These are phyloP conservation scores for Cyberlindnera sargentensis DNA, from an alignment of 805 yeast species.

Conservation along the genomic window DNA sequence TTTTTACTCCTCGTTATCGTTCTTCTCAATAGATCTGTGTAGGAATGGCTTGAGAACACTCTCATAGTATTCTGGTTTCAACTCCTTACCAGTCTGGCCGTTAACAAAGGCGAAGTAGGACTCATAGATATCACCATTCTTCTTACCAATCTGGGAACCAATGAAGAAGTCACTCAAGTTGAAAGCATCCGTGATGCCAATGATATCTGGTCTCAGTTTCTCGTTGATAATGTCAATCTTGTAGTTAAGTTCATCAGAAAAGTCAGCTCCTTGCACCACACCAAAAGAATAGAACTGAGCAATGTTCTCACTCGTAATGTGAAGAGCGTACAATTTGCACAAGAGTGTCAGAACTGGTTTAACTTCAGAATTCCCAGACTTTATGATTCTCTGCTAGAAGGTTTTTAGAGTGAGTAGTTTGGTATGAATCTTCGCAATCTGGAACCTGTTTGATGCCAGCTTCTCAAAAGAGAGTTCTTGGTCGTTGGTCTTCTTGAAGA, in stretches of 20 bases:
- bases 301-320: conserved; percentile 54
- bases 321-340: conserved; percentile 54
- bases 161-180: conserved; percentile 70
- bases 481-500: conserved; percentile 5
- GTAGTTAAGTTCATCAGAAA: conserved; percentile 26
- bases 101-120: conserved; percentile 61
- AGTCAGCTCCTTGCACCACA: conserved; percentile 36
- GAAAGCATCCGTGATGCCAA: conserved; percentile 79
- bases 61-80: conserved; percentile 48
- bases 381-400: conserved; percentile 21
- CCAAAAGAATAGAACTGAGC: conserved; percentile 52
- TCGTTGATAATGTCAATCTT: conserved; percentile 27
- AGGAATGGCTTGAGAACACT: conserved; percentile 16
- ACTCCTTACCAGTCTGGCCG: conserved; percentile 33
- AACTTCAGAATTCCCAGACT: conserved; percentile 25
- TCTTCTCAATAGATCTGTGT: conserved; percentile 12
- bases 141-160: conserved; percentile 76
- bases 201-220: conserved; percentile 57
- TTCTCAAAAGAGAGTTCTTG: conserved; percentile 20
- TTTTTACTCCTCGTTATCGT: conserved; percentile 15
- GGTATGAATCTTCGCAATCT: conserved; percentile 31
- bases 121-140: conserved; percentile 76
- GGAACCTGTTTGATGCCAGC: conserved; percentile 20
- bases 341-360: conserved; percentile 41
- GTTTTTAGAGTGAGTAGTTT: conserved; percentile 28